Percentiles rank a stretch among this genome's conserved stretches.
Evolutionary conservation across 306 rosid genomes (phyloP).

Genomic region (Vicia faba): DNA sequence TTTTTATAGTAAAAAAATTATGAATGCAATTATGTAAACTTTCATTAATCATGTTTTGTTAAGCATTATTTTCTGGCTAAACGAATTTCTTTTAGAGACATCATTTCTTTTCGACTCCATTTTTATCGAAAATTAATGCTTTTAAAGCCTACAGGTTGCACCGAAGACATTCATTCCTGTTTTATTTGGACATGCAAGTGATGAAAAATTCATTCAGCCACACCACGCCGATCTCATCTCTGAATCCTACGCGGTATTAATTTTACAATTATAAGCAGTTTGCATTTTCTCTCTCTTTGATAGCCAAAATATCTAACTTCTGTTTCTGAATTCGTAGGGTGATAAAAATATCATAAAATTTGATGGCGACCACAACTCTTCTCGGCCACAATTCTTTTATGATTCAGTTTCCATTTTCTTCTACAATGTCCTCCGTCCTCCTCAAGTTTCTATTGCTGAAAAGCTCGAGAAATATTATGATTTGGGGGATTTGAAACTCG

Average conservation of each 20-base stretch:
- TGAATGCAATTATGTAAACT: constrained; percentile 21
- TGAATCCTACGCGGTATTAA: constrained; percentile 69
- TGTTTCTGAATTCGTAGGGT: constrained; percentile 58
- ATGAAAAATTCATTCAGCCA: constrained; percentile 85
- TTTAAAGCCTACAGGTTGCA: constrained; percentile 63
- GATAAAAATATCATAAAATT: constrained; percentile 87
- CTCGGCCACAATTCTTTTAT: constrained; percentile 92
- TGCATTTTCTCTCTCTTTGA: not conserved
- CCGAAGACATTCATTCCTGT: constrained; percentile 91
- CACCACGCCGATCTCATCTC: constrained; percentile 80
- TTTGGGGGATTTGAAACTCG: constrained; percentile 86
- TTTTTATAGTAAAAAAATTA: constrained; percentile 6
- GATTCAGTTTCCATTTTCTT: constrained; percentile 98
- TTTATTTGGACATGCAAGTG: constrained; percentile 91
- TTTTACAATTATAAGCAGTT: constrained; percentile 35
- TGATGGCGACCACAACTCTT: constrained; percentile 96
- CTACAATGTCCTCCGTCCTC: constrained; percentile 90
- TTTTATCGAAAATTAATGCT: constrained; percentile 34
- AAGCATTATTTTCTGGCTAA: constrained; percentile 27
- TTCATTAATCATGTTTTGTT: too few species aligned
- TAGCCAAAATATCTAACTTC: constrained; percentile 30
- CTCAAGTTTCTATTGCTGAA: constrained; percentile 62
- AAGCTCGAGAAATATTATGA: constrained; percentile 91
- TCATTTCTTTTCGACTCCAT: not conserved
- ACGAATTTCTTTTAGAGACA: not conserved